phyloP scores from a whole-genome alignment of 2,329 filamentous ascomycete genomes.

The Laburnicola sp. region DNA sequence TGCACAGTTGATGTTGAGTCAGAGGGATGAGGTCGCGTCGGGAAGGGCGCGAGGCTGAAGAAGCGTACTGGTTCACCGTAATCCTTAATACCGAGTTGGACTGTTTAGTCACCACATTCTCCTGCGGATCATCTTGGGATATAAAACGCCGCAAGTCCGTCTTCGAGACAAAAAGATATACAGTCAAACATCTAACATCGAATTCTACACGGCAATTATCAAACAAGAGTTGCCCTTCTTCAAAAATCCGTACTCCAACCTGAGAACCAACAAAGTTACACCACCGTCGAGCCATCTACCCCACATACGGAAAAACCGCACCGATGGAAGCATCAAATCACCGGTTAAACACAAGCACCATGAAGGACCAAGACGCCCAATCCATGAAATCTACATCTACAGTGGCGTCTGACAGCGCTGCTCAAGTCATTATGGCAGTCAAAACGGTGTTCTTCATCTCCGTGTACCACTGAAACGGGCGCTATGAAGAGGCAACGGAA shows the following conservation, averaged over 20 bases:
- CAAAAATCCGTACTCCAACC: background rate
- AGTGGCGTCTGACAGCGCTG: slow-evolving; percentile 25
- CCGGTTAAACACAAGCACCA: background rate
- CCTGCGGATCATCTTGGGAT: too few relatives aligned
- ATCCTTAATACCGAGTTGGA: too few relatives aligned
- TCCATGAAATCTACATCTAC: slow-evolving; percentile 32
- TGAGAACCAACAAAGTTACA: too few relatives aligned
- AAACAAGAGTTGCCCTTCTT: background rate
- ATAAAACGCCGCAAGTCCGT: too few relatives aligned
- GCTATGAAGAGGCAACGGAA: slow-evolving; percentile 17
- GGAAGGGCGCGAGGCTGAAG: background rate
- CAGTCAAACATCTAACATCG: too few relatives aligned
- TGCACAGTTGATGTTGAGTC: background rate
- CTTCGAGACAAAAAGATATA: too few relatives aligned
- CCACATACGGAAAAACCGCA: background rate
- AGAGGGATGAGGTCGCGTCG: background rate
- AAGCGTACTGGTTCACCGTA: too few relatives aligned
- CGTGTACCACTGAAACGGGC: slow-evolving; percentile 4
- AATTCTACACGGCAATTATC: background rate
- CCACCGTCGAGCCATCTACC: background rate
- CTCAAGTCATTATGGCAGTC: slow-evolving; percentile 27
- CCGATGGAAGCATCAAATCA: background rate
- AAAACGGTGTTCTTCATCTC: slow-evolving; percentile 7
- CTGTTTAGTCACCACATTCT: too few relatives aligned
- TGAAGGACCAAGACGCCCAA: background rate